A percentile compares a stretch with the other conserved stretches of the same genome.
Conservation (phyloP, 805 yeast species). For the Kuraishia hungarica region DNA sequence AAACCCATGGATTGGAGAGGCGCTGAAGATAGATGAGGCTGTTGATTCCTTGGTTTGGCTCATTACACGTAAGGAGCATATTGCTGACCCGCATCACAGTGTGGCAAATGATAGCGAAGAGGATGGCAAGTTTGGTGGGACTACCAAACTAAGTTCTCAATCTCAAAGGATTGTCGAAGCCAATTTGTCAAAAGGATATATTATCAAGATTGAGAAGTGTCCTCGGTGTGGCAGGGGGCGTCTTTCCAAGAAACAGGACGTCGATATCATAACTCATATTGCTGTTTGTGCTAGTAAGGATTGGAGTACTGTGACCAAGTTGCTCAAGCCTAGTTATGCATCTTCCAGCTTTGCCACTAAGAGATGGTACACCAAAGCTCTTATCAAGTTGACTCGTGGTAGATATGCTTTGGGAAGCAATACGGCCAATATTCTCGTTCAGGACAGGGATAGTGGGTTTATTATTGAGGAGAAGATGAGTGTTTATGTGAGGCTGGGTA, state of each 20-base stretch:
- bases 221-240: conserved; percentile 71
- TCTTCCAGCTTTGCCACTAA: conserved; percentile 77
- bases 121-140: background rate
- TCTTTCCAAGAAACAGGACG: conserved; percentile 40
- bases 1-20: conserved; percentile 47
- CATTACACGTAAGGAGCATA: conserved; percentile 14
- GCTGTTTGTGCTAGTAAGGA: conserved; percentile 79
- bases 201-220: conserved; percentile 61
- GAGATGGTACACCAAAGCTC: conserved; percentile 79
- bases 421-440: conserved; percentile 91
- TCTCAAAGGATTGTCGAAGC: background rate
- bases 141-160: background rate
- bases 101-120: background rate
- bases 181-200: conserved; percentile 15
- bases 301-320: conserved; percentile 59
- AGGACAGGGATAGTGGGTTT: conserved; percentile 82
- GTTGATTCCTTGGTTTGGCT: conserved; percentile 38
- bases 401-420: conserved; percentile 79
- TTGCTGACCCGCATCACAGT: background rate
- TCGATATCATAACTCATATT: conserved; percentile 76
- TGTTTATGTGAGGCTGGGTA: conserved; percentile 80
- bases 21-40: conserved; percentile 34
- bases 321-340: conserved; percentile 61
- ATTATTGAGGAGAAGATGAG: conserved; percentile 92
- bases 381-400: conserved; percentile 84